Conservation (phyloP, 495 filamentous ascomycete genomes). For the Penicillium robsamsonii region DNA sequence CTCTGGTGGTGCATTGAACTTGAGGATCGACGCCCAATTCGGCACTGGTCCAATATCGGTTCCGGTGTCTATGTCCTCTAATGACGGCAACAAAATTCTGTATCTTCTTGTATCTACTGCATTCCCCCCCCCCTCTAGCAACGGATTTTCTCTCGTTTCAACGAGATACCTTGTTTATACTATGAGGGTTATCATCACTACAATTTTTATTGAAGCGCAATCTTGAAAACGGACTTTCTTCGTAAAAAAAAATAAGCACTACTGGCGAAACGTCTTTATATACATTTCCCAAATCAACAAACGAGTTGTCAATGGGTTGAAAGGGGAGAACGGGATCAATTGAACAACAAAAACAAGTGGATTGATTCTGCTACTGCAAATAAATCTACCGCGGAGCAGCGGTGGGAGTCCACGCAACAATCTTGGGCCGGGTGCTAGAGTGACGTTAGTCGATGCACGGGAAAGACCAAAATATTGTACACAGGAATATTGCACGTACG, state of each 20-base stretch:
- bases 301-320: conserved; percentile 10
- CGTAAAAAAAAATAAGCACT: conserved; percentile 21
- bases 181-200: conserved; percentile 15
- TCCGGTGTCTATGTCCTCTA: conserved; percentile 48
- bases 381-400: conserved; percentile 44
- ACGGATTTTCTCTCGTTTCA: conserved; percentile 19
- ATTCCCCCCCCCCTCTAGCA: conserved; percentile 12
- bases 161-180: conserved; percentile 36
- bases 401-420: conserved; percentile 45
- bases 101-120: conserved; percentile 34
- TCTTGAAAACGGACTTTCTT: conserved; percentile 21
- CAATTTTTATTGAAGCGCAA: conserved; percentile 16
- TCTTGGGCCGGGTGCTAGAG: conserved; percentile 41
- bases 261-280: conserved; percentile 43
- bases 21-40: conserved; percentile 50
- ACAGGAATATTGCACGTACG: conserved; percentile 56
- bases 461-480: not conserved
- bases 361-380: conserved; percentile 24
- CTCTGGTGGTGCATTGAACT: conserved; percentile 71
- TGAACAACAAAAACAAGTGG: conserved; percentile 14
- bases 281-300: conserved; percentile 33
- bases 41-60: conserved; percentile 50
- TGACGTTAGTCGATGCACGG: conserved; percentile 4
- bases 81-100: conserved; percentile 11
- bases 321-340: conserved; percentile 16